Evolutionary conservation across 1,284 basidiomycete species (phyloP).

Genomic region (Takashimella tepidaria): DNA sequence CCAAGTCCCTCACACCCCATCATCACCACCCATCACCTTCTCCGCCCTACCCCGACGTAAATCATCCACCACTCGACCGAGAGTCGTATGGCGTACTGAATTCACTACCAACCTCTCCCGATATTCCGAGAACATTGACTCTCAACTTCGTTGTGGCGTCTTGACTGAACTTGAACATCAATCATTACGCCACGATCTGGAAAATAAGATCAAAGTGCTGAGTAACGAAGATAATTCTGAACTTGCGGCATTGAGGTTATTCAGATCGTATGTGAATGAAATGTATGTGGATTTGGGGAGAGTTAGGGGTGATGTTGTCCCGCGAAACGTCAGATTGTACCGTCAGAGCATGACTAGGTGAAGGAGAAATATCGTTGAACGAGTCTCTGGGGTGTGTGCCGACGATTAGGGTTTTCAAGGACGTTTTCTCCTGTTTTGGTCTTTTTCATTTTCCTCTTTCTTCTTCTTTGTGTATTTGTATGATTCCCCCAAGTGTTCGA

Average conservation of each 20-base stretch:
- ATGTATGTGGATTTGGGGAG: background rate
- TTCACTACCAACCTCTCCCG: background rate
- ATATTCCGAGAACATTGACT: background rate
- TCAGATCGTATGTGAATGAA: background rate
- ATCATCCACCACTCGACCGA: background rate
- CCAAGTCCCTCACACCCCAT: too few species aligned
- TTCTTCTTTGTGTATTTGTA: too few species aligned
- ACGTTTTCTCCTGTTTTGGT: too few species aligned
- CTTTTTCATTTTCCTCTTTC: too few species aligned
- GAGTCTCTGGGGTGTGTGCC: too few species aligned
- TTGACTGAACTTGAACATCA: background rate
- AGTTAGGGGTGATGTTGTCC: background rate
- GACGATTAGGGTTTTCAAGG: too few species aligned
- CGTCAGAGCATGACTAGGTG: too few species aligned
- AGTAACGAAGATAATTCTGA: background rate
- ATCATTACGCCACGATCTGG: background rate
- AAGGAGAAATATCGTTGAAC: too few species aligned
- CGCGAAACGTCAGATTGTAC: too few species aligned
- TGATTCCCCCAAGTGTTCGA: too few species aligned
- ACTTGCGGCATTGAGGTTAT: background rate
- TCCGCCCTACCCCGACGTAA: background rate
- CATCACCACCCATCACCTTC: background rate
- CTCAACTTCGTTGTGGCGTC: background rate
- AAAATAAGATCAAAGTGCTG: background rate
- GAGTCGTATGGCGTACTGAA: background rate